Conservation (phyloP, 345 rosid genomes). For the Trapa bicornis region DNA sequence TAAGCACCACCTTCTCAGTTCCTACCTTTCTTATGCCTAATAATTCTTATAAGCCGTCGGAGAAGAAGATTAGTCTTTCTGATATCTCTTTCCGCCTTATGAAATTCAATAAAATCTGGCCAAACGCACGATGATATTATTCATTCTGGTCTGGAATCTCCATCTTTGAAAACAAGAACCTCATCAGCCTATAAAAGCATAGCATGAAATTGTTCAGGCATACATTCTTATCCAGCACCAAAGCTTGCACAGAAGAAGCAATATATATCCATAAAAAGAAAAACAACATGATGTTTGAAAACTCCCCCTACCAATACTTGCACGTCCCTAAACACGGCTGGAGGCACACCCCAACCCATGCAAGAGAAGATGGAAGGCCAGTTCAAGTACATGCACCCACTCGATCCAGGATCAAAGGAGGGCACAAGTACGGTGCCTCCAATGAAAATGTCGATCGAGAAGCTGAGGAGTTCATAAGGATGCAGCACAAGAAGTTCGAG, state of each 20-base stretch:
- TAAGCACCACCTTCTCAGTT: background rate
- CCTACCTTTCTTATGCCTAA: background rate
- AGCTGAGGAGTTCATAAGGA: constrained; percentile 51
- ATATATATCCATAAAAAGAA: background rate
- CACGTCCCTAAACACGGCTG: background rate
- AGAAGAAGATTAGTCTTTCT: background rate
- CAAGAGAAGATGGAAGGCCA: background rate
- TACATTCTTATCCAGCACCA: background rate
- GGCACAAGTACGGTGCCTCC: background rate
- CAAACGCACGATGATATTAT: background rate
- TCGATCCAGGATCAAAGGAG: background rate
- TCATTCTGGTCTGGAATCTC: background rate
- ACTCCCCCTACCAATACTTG: background rate
- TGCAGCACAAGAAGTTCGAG: constrained; percentile 48
- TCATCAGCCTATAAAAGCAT: background rate
- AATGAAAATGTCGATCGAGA: constrained; percentile 32
- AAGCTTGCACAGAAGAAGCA: background rate
- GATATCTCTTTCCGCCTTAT: background rate
- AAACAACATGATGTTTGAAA: background rate
- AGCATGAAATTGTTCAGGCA: background rate
- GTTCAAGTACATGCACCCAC: background rate
- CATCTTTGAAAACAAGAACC: background rate
- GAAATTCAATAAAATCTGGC: background rate
- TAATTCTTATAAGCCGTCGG: background rate
- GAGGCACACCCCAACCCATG: background rate